A percentile compares a stretch with the other conserved stretches of the same genome.
Evolutionary conservation across 257 asterid genomes (phyloP).

Genomic region (Ilex asprella): DNA sequence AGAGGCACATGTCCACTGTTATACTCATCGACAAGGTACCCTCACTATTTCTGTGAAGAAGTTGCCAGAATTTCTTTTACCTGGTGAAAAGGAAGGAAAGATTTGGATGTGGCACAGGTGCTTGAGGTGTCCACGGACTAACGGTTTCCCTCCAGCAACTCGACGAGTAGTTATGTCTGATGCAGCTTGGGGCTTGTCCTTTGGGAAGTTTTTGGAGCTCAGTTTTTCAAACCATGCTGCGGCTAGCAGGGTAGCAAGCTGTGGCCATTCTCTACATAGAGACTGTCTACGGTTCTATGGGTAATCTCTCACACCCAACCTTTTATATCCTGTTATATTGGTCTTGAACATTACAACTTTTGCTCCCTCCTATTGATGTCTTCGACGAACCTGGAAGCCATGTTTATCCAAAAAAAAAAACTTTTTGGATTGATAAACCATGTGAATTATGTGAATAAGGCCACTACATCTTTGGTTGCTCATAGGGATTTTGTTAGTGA

Average conservation of each 20-base stretch:
- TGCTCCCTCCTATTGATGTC: no score
- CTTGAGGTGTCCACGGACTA: slow-evolving; percentile 77
- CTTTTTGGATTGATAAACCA: no score
- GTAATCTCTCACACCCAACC: slow-evolving; percentile 35
- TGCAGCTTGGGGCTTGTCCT: slow-evolving; percentile 98
- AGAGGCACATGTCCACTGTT: slow-evolving; percentile 94
- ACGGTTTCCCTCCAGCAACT: slow-evolving; percentile 93
- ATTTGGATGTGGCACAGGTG: slow-evolving; percentile 99
- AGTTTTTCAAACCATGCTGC: slow-evolving; percentile 99
- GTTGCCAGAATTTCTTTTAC: slow-evolving; percentile 63
- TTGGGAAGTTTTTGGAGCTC: slow-evolving; percentile 96
- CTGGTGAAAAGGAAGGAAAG: slow-evolving; percentile 82
- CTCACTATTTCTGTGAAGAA: slow-evolving; percentile 92
- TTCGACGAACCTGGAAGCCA: no score
- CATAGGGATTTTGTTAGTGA: no score
- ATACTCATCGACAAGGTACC: slow-evolving; percentile 93
- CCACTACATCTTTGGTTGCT: no score
- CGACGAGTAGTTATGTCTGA: slow-evolving; percentile 93
- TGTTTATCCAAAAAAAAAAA: no score
- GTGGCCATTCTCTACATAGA: slow-evolving; percentile 94
- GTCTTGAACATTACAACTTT: no score
- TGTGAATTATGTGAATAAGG: no score
- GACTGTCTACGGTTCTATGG: slow-evolving; percentile 98
- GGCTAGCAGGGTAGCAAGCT: slow-evolving; percentile 98
- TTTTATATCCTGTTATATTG: background rate